These are phyloP conservation scores for Sporobolomyces pararoseus DNA, from an alignment of 768 basidiomycete genomes.

Conservation along the genomic window DNA sequence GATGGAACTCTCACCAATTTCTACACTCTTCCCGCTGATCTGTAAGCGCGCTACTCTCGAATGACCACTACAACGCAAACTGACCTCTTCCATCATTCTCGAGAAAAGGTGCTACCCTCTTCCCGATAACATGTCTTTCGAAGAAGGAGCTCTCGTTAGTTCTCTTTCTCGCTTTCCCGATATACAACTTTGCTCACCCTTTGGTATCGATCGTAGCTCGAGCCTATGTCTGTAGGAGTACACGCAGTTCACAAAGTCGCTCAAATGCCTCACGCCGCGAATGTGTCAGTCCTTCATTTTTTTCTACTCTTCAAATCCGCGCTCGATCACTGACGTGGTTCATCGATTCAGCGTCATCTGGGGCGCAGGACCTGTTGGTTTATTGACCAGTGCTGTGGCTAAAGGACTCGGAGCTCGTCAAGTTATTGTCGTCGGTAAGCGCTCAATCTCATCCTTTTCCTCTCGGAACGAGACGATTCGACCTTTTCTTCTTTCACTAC, in stretches of 20 bases:
- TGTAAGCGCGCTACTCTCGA: too few species aligned
- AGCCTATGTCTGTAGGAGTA: slow-evolving; percentile 86
- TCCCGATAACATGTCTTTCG: slow-evolving; percentile 72
- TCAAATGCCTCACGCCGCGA: slow-evolving; percentile 66
- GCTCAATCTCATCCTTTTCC: slow-evolving; percentile 43
- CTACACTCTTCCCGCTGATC: slow-evolving; percentile 79
- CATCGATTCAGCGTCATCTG: too few species aligned
- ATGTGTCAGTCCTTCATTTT: too few species aligned
- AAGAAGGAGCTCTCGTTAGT: slow-evolving; percentile 87
- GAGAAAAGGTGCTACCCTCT: slow-evolving; percentile 61
- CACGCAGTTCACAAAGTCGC: slow-evolving; percentile 80
- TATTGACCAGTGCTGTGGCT: slow-evolving; percentile 87
- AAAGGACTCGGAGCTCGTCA: slow-evolving; percentile 83
- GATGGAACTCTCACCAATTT: slow-evolving; percentile 79
- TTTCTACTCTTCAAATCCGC: too few species aligned
- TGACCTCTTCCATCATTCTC: not conserved
- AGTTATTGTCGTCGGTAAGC: slow-evolving; percentile 73
- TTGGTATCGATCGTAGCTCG: slow-evolving; percentile 59
- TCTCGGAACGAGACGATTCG: slow-evolving; percentile 45
- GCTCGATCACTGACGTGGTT: too few species aligned
- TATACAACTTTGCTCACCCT: not conserved
- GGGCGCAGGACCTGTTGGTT: slow-evolving; percentile 79
- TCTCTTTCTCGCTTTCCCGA: not conserved
- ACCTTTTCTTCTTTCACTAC: slow-evolving; percentile 5
- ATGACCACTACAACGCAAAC: too few species aligned